phyloP scores from a whole-genome alignment of 2,329 filamentous ascomycete species.

The Didymella glomerata region DNA sequence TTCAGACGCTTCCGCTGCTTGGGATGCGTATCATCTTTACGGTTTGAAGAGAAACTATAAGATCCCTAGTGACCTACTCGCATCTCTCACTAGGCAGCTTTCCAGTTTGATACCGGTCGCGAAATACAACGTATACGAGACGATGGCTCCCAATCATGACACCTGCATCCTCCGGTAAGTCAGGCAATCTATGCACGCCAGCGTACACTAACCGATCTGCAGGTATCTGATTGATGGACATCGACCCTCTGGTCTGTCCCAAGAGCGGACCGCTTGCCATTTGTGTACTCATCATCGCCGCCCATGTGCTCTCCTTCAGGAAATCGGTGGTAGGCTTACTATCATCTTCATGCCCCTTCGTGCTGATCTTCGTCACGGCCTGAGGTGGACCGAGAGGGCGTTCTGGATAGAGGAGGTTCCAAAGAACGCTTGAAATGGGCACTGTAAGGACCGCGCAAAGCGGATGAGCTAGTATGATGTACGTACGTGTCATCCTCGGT shows the following conservation, averaged over 20 bases:
- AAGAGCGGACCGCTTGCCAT: constrained; percentile 17
- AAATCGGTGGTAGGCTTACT: constrained; percentile 17
- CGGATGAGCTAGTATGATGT: not conserved
- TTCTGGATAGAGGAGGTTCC: constrained; percentile 19
- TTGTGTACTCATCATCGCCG: constrained; percentile 13
- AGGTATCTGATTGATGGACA: constrained; percentile 20
- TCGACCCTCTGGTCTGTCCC: constrained; percentile 7
- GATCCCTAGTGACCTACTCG: constrained; percentile 5
- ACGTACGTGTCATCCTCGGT: not conserved
- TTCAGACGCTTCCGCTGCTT: not conserved
- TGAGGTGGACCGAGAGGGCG: constrained; percentile 13
- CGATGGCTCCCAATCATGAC: constrained; percentile 12
- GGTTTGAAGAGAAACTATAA: constrained; percentile 7
- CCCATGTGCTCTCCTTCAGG: constrained; percentile 27
- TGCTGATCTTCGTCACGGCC: not conserved
- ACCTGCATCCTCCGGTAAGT: constrained; percentile 23
- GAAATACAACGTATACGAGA: constrained; percentile 4
- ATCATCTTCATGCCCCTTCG: constrained; percentile 28
- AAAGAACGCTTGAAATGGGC: not conserved
- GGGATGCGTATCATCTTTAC: constrained; percentile 2
- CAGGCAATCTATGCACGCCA: too few species aligned
- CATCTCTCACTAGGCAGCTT: constrained; percentile 13
- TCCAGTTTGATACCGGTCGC: constrained; percentile 7
- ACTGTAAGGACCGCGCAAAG: too few species aligned
- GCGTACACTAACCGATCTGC: not conserved